These are phyloP conservation scores for Chrysoporthe austroafricana DNA, from an alignment of 2,329 filamentous ascomycete genomes.

Conservation along the genomic window DNA sequence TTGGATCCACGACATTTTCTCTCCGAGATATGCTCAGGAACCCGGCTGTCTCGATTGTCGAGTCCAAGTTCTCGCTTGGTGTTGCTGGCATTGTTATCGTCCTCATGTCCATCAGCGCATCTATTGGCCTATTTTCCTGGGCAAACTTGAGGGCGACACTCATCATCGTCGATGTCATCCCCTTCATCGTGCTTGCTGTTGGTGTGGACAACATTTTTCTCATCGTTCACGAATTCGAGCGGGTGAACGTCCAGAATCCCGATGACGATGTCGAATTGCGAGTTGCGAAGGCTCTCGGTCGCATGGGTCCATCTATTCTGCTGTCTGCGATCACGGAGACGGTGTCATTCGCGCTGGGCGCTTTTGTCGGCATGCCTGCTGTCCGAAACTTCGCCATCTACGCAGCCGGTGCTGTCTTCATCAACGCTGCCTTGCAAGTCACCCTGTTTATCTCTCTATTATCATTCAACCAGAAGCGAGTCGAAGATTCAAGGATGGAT, in stretches of 20 bases:
- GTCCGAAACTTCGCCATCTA: conserved; percentile 98
- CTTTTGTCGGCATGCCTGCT: conserved; percentile 96
- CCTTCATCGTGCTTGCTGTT: conserved; percentile 93
- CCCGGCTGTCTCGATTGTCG: conserved; percentile 82
- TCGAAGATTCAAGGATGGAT: conserved; percentile 86
- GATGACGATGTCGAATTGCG: conserved; percentile 86
- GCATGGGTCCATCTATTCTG: conserved; percentile 96
- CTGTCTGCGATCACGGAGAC: conserved; percentile 96
- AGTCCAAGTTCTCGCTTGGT: conserved; percentile 97
- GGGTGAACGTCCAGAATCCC: conserved; percentile 88
- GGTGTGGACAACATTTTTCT: conserved; percentile 99
- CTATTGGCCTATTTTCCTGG: conserved; percentile 92
- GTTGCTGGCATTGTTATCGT: conserved; percentile 94
- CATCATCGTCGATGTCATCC: conserved; percentile 98
- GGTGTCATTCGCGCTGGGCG: conserved; percentile 87
- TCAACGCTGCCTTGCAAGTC: conserved; percentile 95
- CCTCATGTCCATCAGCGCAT: conserved; percentile 94
- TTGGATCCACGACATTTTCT: conserved; percentile 85
- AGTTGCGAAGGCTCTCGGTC: conserved; percentile 84
- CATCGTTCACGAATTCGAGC: conserved; percentile 96
- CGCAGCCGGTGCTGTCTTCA: conserved; percentile 91
- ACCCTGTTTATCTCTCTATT: conserved; percentile 96
- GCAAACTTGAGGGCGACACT: conserved; percentile 90
- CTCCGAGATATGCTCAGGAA: conserved; percentile 78
- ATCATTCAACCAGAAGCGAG: conserved; percentile 86